A percentile compares a stretch with the other conserved stretches of the same genome.
phyloP scores from a whole-genome alignment of 2,329 filamentous ascomycete genomes.

The Colletotrichum sp. region DNA sequence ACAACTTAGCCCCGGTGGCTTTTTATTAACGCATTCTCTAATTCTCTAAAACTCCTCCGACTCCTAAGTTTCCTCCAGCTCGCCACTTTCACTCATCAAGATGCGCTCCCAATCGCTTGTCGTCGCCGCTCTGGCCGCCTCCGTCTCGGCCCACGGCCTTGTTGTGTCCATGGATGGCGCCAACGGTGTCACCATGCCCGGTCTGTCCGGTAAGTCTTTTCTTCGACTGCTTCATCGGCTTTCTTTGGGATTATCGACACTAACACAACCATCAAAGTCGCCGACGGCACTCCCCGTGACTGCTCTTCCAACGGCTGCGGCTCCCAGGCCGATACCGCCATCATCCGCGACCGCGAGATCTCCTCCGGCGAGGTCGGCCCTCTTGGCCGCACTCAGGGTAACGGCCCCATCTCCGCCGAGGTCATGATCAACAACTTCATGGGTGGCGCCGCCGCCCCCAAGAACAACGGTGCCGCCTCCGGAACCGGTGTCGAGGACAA shows the following conservation, averaged over 20 bases:
- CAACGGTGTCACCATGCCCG: constrained; percentile 68
- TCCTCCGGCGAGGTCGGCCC: constrained; percentile 55
- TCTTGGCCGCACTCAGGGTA: constrained; percentile 68
- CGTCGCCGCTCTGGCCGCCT: constrained; percentile 38
- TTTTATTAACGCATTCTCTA: constrained; percentile 1
- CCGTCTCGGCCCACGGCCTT: constrained; percentile 63
- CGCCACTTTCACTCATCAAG: constrained; percentile 16
- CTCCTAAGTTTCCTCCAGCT: background rate
- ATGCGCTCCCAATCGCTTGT: constrained; percentile 35
- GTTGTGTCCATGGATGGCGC: constrained; percentile 61
- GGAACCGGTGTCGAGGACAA: constrained; percentile 50
- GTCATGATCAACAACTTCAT: constrained; percentile 67
- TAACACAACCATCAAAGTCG: constrained; percentile 41
- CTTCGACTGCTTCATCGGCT: accelerated
- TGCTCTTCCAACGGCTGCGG: constrained; percentile 66
- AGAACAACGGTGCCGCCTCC: constrained; percentile 41
- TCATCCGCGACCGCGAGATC: constrained; percentile 68
- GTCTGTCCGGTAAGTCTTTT: constrained; percentile 41
- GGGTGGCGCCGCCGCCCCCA: constrained; percentile 44
- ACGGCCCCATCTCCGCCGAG: constrained; percentile 62
- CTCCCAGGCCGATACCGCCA: constrained; percentile 73
- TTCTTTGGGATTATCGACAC: too few relatives aligned
- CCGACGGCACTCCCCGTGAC: constrained; percentile 72
- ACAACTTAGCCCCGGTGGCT: constrained; percentile 16
- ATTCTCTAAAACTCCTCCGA: constrained; percentile 1